These are phyloP conservation scores for Sequoia sempervirens DNA, from an alignment of 75 land plant species.

Conservation along the genomic window DNA sequence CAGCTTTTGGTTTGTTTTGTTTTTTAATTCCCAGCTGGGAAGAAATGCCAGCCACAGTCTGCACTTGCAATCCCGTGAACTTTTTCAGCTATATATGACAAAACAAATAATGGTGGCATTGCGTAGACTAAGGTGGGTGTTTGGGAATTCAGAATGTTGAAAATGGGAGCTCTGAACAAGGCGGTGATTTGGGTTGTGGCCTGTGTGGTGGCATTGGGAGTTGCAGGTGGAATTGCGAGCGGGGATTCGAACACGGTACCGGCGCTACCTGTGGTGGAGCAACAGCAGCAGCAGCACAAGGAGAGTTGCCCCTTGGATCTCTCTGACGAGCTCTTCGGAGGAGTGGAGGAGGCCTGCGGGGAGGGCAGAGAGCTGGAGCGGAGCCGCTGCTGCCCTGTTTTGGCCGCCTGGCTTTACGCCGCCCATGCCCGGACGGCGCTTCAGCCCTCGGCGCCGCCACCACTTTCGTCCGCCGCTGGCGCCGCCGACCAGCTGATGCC, in stretches of 20 bases:
- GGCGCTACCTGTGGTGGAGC: conserved; percentile 36
- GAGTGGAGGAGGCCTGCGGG: conserved; percentile 55
- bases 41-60: background rate
- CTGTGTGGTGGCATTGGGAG: background rate
- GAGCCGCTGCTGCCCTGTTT: conserved; percentile 77
- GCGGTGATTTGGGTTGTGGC: background rate
- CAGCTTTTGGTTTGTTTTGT: background rate
- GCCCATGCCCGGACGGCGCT: conserved; percentile 62
- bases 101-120: background rate
- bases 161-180: background rate
- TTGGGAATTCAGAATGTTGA: background rate
- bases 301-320: conserved; percentile 47
- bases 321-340: conserved; percentile 64
- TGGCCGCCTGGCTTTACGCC: conserved; percentile 79
- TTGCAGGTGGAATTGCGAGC: background rate
- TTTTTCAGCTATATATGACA: background rate
- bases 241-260: conserved; percentile 36
- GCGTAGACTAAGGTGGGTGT: background rate
- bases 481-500: conserved; percentile 27
- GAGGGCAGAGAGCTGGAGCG: conserved; percentile 16
- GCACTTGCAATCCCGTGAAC: background rate
- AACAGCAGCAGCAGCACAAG: conserved; percentile 21
- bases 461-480: background rate
- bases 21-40: background rate
- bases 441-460: conserved; percentile 10